Conservation (phyloP, 805 yeast genomes). For the Schwanniomyces vanrijiae region DNA sequence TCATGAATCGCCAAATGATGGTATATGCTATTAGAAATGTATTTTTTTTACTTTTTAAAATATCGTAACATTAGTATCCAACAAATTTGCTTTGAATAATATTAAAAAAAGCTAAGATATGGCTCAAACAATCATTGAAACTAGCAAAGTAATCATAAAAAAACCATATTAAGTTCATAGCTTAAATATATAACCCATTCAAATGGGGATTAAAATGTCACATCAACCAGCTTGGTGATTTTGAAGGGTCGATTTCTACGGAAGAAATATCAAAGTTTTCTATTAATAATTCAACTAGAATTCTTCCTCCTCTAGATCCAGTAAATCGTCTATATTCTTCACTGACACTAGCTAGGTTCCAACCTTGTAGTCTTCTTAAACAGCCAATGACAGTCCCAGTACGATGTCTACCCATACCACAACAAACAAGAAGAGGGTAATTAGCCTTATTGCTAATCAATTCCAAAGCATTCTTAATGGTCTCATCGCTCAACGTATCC, state of each 20-base stretch:
- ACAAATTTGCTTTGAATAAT: neutral
- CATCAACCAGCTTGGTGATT: constrained; percentile 32
- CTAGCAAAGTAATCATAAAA: neutral
- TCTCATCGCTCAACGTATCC: constrained; percentile 88
- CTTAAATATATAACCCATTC: neutral
- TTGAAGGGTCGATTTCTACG: constrained; percentile 32
- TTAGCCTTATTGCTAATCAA: constrained; percentile 69
- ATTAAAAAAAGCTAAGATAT: neutral
- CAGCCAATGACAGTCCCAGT: constrained; percentile 98
- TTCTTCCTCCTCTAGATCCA: constrained; percentile 89
- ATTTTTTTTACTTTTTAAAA: neutral
- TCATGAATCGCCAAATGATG: neutral
- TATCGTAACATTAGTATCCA: neutral
- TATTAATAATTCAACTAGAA: constrained; percentile 84
- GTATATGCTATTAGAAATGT: neutral
- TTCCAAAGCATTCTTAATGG: constrained; percentile 77
- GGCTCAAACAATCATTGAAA: neutral
- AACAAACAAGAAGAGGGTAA: constrained; percentile 87
- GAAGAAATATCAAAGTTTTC: constrained; percentile 52
- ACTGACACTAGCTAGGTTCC: constrained; percentile 89
- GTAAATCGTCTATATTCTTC: constrained; percentile 95
- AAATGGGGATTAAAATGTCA: neutral
- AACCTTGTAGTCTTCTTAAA: constrained; percentile 86
- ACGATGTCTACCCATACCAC: constrained; percentile 98
- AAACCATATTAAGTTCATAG: neutral